A percentile compares a stretch with the other conserved stretches of the same genome.
phyloP scores from a whole-genome alignment of 163 green algal genomes.

The Chlorella variabilis region DNA sequence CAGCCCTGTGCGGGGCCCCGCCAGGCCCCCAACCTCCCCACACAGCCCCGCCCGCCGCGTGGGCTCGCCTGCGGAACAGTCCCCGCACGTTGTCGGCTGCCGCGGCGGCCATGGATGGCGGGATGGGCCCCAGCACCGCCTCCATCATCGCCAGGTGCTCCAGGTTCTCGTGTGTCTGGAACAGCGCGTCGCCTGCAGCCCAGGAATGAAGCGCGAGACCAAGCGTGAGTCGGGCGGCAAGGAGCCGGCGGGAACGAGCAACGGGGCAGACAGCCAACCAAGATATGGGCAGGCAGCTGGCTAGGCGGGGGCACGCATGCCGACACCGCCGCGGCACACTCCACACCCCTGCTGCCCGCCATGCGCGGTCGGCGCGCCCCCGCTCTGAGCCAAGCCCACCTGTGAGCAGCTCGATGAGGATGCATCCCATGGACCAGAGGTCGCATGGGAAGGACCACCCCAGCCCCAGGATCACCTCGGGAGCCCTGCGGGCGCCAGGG shows the following conservation, averaged over 20 bases:
- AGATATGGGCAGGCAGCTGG: no score
- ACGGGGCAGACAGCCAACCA: no score
- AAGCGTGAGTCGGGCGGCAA: no score
- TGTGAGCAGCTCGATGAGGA: constrained; percentile 95
- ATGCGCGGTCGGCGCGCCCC: no score
- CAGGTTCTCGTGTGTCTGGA: constrained; percentile 84
- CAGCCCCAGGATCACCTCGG: constrained; percentile 95
- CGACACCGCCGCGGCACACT: no score
- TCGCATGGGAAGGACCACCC: constrained; percentile 95
- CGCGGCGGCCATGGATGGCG: neutral
- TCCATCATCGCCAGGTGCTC: constrained; percentile 90
- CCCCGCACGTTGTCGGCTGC: neutral
- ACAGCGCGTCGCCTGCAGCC: constrained; percentile 81
- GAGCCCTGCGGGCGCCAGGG: constrained; percentile 85
- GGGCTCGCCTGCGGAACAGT: constrained; percentile 6
- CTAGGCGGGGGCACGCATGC: no score
- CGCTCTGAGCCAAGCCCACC: no score
- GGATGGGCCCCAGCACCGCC: constrained; percentile 72
- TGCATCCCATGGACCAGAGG: constrained; percentile 97
- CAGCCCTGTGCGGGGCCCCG: no score
- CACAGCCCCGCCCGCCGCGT: no score
- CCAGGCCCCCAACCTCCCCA: neutral
- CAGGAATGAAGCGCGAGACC: no score
- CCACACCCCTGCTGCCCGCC: no score
- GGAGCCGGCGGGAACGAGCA: no score